These are phyloP conservation scores for Cladophialophora exuberans DNA, from an alignment of 2,329 filamentous ascomycete genomes.

Conservation along the genomic window DNA sequence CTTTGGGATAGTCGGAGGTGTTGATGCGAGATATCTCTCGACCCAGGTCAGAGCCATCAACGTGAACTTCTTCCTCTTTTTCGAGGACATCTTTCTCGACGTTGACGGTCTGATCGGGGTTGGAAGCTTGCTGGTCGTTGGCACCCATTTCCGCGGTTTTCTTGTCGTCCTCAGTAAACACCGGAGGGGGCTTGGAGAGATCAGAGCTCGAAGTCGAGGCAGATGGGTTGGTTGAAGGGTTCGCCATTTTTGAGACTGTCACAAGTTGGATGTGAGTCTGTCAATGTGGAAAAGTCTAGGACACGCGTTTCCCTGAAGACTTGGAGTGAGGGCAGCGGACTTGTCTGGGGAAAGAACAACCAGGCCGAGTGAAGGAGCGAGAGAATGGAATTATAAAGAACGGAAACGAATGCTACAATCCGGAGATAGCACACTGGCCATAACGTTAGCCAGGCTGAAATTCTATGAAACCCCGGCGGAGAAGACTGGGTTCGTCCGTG, in stretches of 20 bases:
- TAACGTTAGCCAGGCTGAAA: neutral
- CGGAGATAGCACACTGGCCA: neutral
- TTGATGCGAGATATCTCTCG: slow-evolving; percentile 32
- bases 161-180: slow-evolving; percentile 15
- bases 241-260: slow-evolving; percentile 18
- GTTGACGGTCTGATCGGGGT: slow-evolving; percentile 7
- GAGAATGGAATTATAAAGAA: no score
- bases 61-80: slow-evolving; percentile 14
- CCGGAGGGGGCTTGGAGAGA: slow-evolving; percentile 26
- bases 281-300: no score
- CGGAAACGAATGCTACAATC: neutral
- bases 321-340: no score
- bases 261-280: no score
- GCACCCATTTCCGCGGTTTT: slow-evolving; percentile 5
- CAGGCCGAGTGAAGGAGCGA: no score
- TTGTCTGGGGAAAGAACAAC: no score
- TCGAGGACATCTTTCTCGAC: slow-evolving; percentile 18
- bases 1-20: slow-evolving; percentile 32
- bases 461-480: neutral
- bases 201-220: slow-evolving; percentile 27
- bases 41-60: slow-evolving; percentile 19
- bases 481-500: slow-evolving; percentile 14
- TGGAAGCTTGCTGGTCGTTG: neutral
- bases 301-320: no score
- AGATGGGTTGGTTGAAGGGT: slow-evolving; percentile 18